Evolutionary conservation across 176 grass and related monocot species (phyloP).

Genomic region (Triticum urartu): DNA sequence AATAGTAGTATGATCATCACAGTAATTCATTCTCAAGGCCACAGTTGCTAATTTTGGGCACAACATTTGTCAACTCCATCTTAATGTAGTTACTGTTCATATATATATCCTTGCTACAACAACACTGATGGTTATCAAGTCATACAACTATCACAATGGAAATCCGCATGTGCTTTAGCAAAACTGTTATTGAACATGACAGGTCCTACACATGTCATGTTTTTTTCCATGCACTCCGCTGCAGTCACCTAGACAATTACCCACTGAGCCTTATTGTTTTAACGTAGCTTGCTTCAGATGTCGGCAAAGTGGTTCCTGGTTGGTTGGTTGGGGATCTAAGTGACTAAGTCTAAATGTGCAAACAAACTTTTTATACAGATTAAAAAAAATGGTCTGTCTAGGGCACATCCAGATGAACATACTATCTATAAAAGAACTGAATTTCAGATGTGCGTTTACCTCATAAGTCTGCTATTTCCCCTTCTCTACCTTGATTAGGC

Average conservation of each 20-base stretch:
- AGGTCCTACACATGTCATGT: neutral
- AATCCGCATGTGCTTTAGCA: neutral
- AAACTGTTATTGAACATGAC: neutral
- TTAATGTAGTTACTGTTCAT: neutral
- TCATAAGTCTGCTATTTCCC: neutral
- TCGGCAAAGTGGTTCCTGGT: neutral
- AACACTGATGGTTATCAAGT: neutral
- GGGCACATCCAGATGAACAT: neutral
- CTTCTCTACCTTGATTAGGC: neutral
- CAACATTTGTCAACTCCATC: neutral
- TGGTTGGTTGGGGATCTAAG: constrained; percentile 20
- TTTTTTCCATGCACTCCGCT: constrained; percentile 15
- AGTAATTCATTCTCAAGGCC: neutral
- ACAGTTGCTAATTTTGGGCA: neutral
- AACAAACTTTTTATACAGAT: neutral
- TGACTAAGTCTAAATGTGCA: neutral
- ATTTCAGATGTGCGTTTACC: neutral
- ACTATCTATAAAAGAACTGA: neutral
- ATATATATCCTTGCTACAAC: neutral
- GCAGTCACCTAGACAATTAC: neutral
- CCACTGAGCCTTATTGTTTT: constrained; percentile 17
- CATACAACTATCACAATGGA: neutral
- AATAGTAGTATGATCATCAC: neutral
- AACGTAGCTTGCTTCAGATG: constrained; percentile 20
- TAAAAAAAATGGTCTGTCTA: neutral